phyloP scores from a whole-genome alignment of 768 basidiomycete species.

The Lentinula sp. region DNA sequence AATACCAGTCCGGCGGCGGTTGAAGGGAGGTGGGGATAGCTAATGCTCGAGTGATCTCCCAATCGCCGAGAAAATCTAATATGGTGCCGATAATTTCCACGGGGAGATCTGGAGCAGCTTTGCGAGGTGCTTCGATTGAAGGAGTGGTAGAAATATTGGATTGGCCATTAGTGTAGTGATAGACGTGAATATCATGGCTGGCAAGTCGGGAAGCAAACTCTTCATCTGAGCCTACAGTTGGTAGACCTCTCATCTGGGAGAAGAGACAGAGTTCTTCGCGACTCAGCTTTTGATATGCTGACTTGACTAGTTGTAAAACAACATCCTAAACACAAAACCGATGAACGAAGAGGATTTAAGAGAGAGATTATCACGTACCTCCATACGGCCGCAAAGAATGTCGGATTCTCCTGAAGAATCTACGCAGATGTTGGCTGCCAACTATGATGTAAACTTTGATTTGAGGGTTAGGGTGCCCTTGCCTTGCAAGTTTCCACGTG shows the following conservation, averaged over 20 bases:
- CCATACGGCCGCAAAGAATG: slow-evolving; percentile 23
- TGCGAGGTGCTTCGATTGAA: slow-evolving; percentile 22
- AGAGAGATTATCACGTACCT: background rate
- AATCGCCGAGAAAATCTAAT: slow-evolving; percentile 73
- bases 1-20: slow-evolving; percentile 64
- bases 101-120: slow-evolving; percentile 56
- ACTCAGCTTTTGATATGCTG: slow-evolving; percentile 64
- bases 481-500: too few species aligned
- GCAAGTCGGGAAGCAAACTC: slow-evolving; percentile 70
- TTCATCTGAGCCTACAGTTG: slow-evolving; percentile 50
- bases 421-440: background rate
- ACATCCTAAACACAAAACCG: slow-evolving; percentile 21
- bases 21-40: slow-evolving; percentile 65
- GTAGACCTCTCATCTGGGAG: slow-evolving; percentile 66
- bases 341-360: slow-evolving; percentile 11
- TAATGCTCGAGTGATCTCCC: slow-evolving; percentile 78
- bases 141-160: slow-evolving; percentile 23
- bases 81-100: slow-evolving; percentile 74
- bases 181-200: slow-evolving; percentile 70
- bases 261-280: slow-evolving; percentile 70
- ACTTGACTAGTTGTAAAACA: slow-evolving; percentile 39
- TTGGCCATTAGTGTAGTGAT: slow-evolving; percentile 45
- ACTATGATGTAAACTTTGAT: background rate
- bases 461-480: background rate
- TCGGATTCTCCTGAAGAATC: background rate